phyloP scores from a whole-genome alignment of 257 asterid species.

The Solanum appendiculatum region DNA sequence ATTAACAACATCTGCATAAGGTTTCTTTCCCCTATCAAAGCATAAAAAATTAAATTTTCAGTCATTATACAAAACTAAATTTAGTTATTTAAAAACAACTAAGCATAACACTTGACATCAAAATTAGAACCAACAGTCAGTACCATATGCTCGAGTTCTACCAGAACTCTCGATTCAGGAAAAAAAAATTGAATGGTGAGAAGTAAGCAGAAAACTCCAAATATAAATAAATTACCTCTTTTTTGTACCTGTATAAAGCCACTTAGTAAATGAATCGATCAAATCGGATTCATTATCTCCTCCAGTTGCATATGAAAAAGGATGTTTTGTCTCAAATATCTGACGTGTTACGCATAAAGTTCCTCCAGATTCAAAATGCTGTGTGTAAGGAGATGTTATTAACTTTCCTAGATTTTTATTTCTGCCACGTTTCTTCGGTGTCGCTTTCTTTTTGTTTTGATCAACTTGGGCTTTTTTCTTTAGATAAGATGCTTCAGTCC shows the following conservation, averaged over 20 bases:
- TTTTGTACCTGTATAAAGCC: not conserved
- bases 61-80: too few species aligned
- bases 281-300: not conserved
- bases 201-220: too few species aligned
- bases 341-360: not conserved
- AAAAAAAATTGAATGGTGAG: too few species aligned
- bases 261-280: not conserved
- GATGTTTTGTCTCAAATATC: too few species aligned
- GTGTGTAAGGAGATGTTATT: not conserved
- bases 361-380: not conserved
- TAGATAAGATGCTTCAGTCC: too few species aligned
- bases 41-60: too few species aligned
- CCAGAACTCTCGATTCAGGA: too few species aligned
- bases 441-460: not conserved
- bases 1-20: too few species aligned
- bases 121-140: too few species aligned
- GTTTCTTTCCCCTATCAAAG: not conserved
- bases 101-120: too few species aligned
- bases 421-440: not conserved
- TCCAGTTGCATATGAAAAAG: not conserved
- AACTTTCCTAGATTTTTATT: not conserved
- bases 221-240: not conserved
- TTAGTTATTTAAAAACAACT: too few species aligned
- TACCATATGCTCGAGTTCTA: too few species aligned
- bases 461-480: not conserved